Conservation (phyloP, 164 flowering plant species). For the Umbellularia californica region DNA sequence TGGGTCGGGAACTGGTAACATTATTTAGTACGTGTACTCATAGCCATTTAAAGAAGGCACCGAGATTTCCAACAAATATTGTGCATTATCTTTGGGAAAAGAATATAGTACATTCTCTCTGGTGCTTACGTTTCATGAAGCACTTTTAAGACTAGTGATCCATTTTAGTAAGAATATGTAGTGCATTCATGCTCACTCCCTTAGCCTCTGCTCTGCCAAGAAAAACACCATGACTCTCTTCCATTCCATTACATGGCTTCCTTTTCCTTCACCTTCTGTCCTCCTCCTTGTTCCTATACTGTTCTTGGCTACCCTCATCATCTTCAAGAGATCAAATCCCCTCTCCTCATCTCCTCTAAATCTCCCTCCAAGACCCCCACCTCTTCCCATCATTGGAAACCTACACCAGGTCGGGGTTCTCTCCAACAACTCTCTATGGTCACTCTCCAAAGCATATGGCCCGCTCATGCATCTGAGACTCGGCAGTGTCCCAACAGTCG, state of each 20-base stretch:
- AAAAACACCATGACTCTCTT: neutral
- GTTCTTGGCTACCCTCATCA: neutral
- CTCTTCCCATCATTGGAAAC: conserved; percentile 3
- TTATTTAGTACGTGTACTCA: too few species aligned
- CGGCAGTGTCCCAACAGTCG: conserved; percentile 15
- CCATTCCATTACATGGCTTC: neutral
- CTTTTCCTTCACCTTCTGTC: neutral
- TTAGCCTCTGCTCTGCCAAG: too few species aligned
- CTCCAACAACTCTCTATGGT: conserved; percentile 2
- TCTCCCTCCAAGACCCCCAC: neutral
- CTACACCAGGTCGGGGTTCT: conserved; percentile 2
- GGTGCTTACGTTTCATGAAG: too few species aligned
- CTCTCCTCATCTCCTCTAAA: neutral
- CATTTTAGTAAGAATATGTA: too few species aligned
- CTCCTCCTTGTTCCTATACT: neutral
- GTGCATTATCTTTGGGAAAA: too few species aligned
- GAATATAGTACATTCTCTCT: too few species aligned
- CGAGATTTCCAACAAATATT: too few species aligned
- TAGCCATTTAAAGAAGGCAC: too few species aligned
- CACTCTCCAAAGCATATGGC: conserved; percentile 14
- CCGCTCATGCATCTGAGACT: conserved; percentile 19
- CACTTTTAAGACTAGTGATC: too few species aligned
- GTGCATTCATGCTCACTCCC: too few species aligned
- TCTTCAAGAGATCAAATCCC: neutral
- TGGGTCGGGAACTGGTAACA: too few species aligned